phyloP scores from a whole-genome alignment of 169 alveolate species.

The Plasmodium reichenowi region DNA sequence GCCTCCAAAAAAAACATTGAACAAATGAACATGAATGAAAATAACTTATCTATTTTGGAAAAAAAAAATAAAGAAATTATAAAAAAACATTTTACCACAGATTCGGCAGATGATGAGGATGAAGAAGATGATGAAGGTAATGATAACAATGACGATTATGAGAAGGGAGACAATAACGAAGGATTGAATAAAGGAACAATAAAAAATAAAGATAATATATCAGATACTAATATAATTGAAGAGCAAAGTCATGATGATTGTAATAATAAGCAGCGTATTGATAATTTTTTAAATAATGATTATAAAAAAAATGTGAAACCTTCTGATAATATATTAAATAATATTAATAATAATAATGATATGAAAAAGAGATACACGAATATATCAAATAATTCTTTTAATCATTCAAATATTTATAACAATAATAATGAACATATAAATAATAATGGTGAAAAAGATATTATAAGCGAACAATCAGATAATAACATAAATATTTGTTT shows the following conservation, averaged over 20 bases:
- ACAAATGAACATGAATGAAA: conserved; percentile 69
- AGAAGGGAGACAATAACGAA: conserved; percentile 20
- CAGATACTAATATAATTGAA: neutral
- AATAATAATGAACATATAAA: conserved; percentile 1
- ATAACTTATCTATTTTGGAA: conserved; percentile 19
- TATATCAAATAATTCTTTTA: neutral
- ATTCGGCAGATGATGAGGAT: conserved; percentile 61
- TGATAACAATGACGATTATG: conserved; percentile 5
- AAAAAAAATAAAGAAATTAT: conserved; percentile 65
- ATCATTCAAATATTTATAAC: neutral
- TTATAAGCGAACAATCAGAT: conserved; percentile 12
- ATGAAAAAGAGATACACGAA: neutral
- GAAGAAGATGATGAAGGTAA: neutral
- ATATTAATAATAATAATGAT: neutral
- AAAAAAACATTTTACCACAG: conserved; percentile 59
- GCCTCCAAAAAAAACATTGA: conserved; percentile 63
- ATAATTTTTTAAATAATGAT: neutral
- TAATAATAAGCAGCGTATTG: neutral
- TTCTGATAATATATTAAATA: too few relatives aligned
- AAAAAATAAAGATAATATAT: conserved; percentile 1
- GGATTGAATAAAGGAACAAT: conserved; percentile 19
- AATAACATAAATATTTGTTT: conserved; percentile 75
- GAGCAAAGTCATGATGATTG: neutral
- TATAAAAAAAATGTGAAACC: neutral
- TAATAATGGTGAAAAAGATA: neutral